These are phyloP conservation scores for Lotmaria passim DNA, from an alignment of 208 protist species.

Conservation along the genomic window DNA sequence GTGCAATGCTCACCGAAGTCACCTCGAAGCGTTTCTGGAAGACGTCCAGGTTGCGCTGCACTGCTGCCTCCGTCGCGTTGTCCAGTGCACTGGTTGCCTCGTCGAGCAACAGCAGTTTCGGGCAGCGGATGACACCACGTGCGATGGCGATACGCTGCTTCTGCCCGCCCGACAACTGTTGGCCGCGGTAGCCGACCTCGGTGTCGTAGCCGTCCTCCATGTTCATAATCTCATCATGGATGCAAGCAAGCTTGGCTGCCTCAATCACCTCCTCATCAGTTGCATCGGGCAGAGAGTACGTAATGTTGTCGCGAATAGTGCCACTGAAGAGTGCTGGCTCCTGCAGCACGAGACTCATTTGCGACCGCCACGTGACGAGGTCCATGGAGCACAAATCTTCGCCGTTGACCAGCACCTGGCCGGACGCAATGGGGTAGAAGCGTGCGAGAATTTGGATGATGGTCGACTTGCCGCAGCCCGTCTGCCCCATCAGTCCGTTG, in stretches of 20 bases:
- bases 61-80: constrained; percentile 73
- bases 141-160: constrained; percentile 81
- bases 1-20: constrained; percentile 82
- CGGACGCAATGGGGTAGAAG: constrained; percentile 55
- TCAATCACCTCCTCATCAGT: constrained; percentile 50
- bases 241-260: constrained; percentile 54
- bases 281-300: constrained; percentile 51
- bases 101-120: constrained; percentile 79
- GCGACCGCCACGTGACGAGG: constrained; percentile 59
- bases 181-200: constrained; percentile 68
- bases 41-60: constrained; percentile 69
- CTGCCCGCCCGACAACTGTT: constrained; percentile 65
- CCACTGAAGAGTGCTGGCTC: constrained; percentile 82
- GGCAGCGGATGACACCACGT: constrained; percentile 62
- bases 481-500: constrained; percentile 88
- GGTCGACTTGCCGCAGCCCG: constrained; percentile 88
- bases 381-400: constrained; percentile 33
- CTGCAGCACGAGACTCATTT: constrained; percentile 82
- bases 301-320: constrained; percentile 75
- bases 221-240: constrained; percentile 31
- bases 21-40: constrained; percentile 48
- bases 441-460: constrained; percentile 75
- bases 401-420: constrained; percentile 57
- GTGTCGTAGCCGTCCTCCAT: constrained; percentile 67
- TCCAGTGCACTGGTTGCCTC: constrained; percentile 88